A percentile compares a stretch with the other conserved stretches of the same genome.
phyloP scores from a whole-genome alignment of 202 grass and related monocot species.

The Elaeis oleifera region DNA sequence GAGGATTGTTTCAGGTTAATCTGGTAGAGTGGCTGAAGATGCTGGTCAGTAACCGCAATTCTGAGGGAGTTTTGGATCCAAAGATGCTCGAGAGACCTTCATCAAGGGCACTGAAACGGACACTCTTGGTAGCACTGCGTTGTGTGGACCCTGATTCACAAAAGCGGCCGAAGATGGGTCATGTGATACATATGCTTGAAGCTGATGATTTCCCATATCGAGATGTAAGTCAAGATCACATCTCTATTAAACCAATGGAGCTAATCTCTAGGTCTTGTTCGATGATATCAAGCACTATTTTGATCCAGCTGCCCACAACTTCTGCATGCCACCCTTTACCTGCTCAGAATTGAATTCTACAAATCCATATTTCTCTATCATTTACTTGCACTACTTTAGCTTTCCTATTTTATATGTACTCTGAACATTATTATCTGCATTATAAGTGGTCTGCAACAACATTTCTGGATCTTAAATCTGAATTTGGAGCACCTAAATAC shows the following conservation, averaged over 20 bases:
- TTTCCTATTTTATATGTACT: too few species aligned
- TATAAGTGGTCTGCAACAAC: too few species aligned
- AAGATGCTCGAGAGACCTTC: conserved; percentile 12
- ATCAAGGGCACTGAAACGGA: conserved; percentile 10
- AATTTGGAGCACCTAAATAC: too few species aligned
- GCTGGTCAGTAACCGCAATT: conserved; percentile 10
- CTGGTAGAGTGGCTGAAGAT: conserved; percentile 12
- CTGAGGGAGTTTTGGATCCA: conserved; percentile 8
- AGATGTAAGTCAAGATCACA: background rate
- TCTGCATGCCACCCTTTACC: too few species aligned
- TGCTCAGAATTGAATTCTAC: too few species aligned
- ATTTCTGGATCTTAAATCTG: too few species aligned
- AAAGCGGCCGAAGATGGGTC: conserved; percentile 11
- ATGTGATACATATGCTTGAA: conserved; percentile 17
- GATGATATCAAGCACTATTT: background rate
- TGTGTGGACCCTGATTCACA: conserved; percentile 13
- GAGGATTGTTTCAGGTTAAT: conserved; percentile 1
- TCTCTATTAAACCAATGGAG: too few species aligned
- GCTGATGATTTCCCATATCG: conserved; percentile 14
- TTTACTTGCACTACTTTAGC: too few species aligned
- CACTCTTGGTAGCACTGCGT: conserved; percentile 9
- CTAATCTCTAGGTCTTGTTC: background rate
- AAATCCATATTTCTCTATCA: too few species aligned
- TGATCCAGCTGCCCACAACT: background rate
- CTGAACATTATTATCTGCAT: too few species aligned